Evolutionary conservation across 345 rosid genomes (phyloP).

Genomic region (Combretum micranthum): DNA sequence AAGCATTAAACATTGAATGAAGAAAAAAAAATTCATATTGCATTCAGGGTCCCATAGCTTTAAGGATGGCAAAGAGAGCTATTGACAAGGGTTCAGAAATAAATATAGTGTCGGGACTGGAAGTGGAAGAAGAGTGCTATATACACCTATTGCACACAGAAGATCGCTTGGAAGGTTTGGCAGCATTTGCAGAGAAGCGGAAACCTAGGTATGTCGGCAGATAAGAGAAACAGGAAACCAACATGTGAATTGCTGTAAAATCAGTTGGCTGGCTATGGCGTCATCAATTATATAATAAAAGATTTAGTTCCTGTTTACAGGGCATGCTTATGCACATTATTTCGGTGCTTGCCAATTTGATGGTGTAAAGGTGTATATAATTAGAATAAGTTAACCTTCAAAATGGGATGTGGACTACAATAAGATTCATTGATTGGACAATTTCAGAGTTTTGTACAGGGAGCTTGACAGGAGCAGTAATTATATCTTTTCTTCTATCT

Average conservation of each 20-base stretch:
- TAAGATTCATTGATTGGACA: no score
- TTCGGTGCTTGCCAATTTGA: no score
- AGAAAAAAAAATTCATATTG: not conserved
- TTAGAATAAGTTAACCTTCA: no score
- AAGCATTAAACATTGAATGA: not conserved
- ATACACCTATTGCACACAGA: constrained; percentile 44
- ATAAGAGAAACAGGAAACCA: constrained; percentile 7
- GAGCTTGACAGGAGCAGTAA: no score
- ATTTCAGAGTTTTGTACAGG: no score
- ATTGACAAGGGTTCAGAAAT: constrained; percentile 58
- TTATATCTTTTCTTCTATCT: no score
- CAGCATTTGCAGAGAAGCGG: constrained; percentile 84
- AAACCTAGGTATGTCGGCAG: constrained; percentile 62
- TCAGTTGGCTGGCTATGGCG: not conserved
- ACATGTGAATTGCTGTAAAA: not conserved
- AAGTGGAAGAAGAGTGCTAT: constrained; percentile 77
- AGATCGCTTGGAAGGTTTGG: constrained; percentile 87
- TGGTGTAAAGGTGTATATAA: no score
- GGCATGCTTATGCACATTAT: no score
- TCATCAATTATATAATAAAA: no score
- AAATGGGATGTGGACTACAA: no score
- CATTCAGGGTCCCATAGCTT: constrained; percentile 71
- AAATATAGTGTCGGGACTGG: constrained; percentile 48
- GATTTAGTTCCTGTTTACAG: no score
- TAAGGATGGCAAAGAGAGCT: constrained; percentile 81